These are phyloP conservation scores for Ophiostoma ips DNA, from an alignment of 2,329 filamentous ascomycete genomes.

Conservation along the genomic window DNA sequence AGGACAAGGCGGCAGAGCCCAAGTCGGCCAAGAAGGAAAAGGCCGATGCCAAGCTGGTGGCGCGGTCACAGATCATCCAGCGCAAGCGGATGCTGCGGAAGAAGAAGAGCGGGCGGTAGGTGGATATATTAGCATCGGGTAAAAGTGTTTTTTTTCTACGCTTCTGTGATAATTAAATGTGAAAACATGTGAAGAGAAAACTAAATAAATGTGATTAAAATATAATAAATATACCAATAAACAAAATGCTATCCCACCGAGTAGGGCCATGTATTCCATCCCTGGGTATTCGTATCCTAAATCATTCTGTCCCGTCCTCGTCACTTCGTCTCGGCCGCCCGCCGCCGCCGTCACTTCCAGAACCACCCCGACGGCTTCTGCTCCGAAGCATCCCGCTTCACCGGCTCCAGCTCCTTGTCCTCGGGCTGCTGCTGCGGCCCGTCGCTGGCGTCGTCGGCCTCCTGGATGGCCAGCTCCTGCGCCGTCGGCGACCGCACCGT, in stretches of 20 bases:
- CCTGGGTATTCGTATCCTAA: not conserved
- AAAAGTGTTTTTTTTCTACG: not conserved
- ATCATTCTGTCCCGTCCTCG: not conserved
- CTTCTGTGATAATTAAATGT: too few species aligned
- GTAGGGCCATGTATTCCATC: not conserved
- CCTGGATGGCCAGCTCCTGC: not conserved
- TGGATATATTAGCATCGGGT: not conserved
- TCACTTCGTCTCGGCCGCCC: slow-evolving; percentile 1
- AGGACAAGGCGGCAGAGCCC: not conserved
- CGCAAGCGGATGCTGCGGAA: slow-evolving; percentile 71
- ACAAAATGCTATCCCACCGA: not conserved
- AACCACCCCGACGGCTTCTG: slow-evolving; percentile 25
- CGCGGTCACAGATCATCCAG: slow-evolving; percentile 65
- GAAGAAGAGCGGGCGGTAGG: slow-evolving; percentile 24
- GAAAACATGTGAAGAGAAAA: too few species aligned
- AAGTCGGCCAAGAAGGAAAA: slow-evolving; percentile 14
- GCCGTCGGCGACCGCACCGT: slow-evolving; percentile 9
- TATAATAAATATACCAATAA: not conserved
- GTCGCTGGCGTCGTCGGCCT: not conserved
- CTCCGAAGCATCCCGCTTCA: not conserved
- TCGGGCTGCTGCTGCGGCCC: not conserved
- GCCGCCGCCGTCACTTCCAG: slow-evolving; percentile 22
- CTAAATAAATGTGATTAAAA: not conserved
- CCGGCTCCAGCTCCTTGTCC: not conserved
- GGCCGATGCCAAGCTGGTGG: slow-evolving; percentile 23